phyloP scores from a whole-genome alignment of 1,284 basidiomycete genomes.

The Ustilago shanxiensis region DNA sequence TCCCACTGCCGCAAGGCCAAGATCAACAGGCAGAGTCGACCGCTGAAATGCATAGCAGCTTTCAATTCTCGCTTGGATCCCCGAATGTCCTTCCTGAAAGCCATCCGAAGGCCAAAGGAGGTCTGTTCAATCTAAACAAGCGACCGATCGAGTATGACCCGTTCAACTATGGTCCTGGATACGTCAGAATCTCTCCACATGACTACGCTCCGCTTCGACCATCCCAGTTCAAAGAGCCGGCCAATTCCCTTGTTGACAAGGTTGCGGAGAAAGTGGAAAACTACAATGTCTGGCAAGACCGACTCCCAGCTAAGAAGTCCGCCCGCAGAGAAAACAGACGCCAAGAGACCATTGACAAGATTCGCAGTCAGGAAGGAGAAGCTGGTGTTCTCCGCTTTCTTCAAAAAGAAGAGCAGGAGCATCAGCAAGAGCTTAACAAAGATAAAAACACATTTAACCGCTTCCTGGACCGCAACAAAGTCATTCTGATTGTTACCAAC shows the following conservation, averaged over 20 bases:
- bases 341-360: constrained; percentile 11
- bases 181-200: constrained; percentile 7
- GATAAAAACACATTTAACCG: neutral
- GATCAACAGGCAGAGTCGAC: neutral
- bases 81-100: constrained; percentile 19
- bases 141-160: constrained; percentile 32
- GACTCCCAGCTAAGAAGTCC: constrained; percentile 28
- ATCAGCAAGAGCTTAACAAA: constrained; percentile 1
- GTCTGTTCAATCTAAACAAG: constrained; percentile 28
- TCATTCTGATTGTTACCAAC: constrained; percentile 25
- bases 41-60: constrained; percentile 8
- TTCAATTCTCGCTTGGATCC: constrained; percentile 27
- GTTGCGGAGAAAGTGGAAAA: constrained; percentile 20
- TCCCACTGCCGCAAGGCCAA: neutral
- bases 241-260: constrained; percentile 10
- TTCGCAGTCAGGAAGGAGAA: constrained; percentile 7
- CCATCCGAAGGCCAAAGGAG: constrained; percentile 23
- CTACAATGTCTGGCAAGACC: constrained; percentile 35
- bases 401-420: constrained; percentile 3
- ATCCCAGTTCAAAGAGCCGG: constrained; percentile 11
- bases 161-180: constrained; percentile 26
- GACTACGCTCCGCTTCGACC: constrained; percentile 17
- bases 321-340: constrained; percentile 7
- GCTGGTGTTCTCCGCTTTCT: constrained; percentile 5
- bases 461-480: constrained; percentile 22